These are phyloP conservation scores for Boletus holoroseus DNA, from an alignment of 1,284 basidiomycete genomes.

Conservation along the genomic window DNA sequence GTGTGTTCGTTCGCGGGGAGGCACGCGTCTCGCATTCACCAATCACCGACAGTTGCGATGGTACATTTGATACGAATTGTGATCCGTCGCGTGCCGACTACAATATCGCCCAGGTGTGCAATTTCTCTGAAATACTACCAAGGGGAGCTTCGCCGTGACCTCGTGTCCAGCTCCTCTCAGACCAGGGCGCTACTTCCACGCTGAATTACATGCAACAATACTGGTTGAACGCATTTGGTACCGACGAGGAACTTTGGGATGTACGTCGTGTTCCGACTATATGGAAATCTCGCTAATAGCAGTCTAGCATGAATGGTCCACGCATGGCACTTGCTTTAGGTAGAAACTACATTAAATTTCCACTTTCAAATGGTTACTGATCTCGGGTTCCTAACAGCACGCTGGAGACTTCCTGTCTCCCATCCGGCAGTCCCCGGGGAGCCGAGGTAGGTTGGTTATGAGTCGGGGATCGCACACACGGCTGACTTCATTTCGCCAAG, in stretches of 20 bases:
- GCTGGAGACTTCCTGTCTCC: constrained; percentile 54
- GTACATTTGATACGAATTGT: constrained; percentile 56
- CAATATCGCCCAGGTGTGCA: constrained; percentile 47
- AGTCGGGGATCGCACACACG: neutral
- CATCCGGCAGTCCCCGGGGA: constrained; percentile 50
- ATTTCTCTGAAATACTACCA: neutral
- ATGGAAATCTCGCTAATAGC: constrained; percentile 10
- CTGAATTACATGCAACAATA: constrained; percentile 65
- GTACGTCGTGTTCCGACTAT: constrained; percentile 34
- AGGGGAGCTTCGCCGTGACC: neutral
- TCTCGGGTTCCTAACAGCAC: constrained; percentile 42
- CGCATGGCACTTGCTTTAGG: constrained; percentile 75
- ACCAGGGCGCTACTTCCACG: constrained; percentile 55
- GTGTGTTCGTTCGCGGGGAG: constrained; percentile 36
- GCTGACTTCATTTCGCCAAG: constrained; percentile 31
- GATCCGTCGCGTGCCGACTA: constrained; percentile 60
- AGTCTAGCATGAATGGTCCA: constrained; percentile 60
- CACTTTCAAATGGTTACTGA: constrained; percentile 2
- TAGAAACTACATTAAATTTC: constrained; percentile 18
- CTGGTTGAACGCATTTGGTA: constrained; percentile 62
- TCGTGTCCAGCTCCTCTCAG: constrained; percentile 48
- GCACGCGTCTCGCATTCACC: neutral
- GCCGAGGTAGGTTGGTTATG: constrained; percentile 43
- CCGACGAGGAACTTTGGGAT: constrained; percentile 66
- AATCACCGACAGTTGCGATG: constrained; percentile 53